Evolutionary conservation across 306 rosid species (phyloP).

Genomic region (Dalbergia oliveri): DNA sequence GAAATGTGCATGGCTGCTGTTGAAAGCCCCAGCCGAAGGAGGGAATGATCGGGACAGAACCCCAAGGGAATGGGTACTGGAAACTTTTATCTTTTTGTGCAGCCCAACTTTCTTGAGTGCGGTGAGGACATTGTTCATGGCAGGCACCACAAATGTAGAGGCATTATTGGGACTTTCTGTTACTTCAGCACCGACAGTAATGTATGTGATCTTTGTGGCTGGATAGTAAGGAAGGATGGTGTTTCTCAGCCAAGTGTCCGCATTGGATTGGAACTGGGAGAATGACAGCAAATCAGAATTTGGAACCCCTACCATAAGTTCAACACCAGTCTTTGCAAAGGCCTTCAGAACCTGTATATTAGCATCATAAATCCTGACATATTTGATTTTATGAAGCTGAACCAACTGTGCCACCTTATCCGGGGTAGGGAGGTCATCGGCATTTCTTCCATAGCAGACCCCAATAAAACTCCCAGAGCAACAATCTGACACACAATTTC

Average conservation of each 20-base stretch:
- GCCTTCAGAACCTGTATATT: conserved; percentile 91
- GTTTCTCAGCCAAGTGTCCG: conserved; percentile 88
- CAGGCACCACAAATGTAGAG: conserved; percentile 82
- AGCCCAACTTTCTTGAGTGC: conserved; percentile 86
- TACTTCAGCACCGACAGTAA: conserved; percentile 95
- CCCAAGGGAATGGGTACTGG: conserved; percentile 96
- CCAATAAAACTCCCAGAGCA: conserved; percentile 88
- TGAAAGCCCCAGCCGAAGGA: conserved; percentile 97
- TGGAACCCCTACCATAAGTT: conserved; percentile 90
- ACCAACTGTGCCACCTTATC: conserved; percentile 92
- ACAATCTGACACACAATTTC: conserved; percentile 55
- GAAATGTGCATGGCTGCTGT: conserved; percentile 85
- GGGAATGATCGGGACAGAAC: conserved; percentile 95
- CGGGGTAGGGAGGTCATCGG: conserved; percentile 97
- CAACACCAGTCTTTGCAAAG: conserved; percentile 87
- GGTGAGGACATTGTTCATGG: conserved; percentile 87
- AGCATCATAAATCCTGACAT: conserved; percentile 85
- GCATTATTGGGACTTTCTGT: conserved; percentile 74
- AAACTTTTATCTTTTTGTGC: conserved; percentile 82
- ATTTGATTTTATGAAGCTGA: conserved; percentile 84
- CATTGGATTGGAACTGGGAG: conserved; percentile 96
- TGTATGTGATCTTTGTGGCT: conserved; percentile 85
- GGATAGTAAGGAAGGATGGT: conserved; percentile 92
- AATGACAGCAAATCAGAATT: conserved; percentile 83
- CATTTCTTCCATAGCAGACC: conserved; percentile 95